These are phyloP conservation scores for Populus hybrid DNA, from an alignment of 441 rosid genomes.

Conservation along the genomic window DNA sequence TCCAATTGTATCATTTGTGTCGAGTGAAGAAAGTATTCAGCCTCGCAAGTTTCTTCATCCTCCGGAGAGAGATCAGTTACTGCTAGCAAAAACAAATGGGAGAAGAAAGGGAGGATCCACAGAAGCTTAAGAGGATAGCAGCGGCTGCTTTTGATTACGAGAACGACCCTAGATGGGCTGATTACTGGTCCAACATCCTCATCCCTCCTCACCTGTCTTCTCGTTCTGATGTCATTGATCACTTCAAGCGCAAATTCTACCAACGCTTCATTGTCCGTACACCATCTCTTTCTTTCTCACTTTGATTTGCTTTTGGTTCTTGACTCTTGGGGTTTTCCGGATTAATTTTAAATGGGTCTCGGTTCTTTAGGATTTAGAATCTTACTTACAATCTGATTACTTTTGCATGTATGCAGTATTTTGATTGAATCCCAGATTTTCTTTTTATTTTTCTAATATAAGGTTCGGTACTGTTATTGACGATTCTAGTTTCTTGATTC, in stretches of 20 bases:
- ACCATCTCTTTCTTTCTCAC: not conserved
- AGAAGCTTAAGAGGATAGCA: slow-evolving; percentile 71
- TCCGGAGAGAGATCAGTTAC: not conserved
- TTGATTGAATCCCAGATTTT: not conserved
- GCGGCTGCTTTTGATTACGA: slow-evolving; percentile 91
- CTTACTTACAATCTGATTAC: not conserved
- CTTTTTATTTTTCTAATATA: too few species aligned
- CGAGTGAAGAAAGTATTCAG: too few species aligned
- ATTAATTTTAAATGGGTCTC: slow-evolving; percentile 7
- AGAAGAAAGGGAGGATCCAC: slow-evolving; percentile 75
- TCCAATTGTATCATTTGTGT: too few species aligned
- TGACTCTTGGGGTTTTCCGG: not conserved
- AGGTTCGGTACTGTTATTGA: not conserved
- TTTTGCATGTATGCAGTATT: not conserved
- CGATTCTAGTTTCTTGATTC: not conserved
- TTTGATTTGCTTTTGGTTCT: not conserved
- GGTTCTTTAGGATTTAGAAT: slow-evolving; percentile 10
- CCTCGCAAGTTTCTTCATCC: not conserved
- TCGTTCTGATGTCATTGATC: slow-evolving; percentile 80
- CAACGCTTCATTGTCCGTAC: slow-evolving; percentile 77
- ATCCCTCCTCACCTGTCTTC: slow-evolving; percentile 90
- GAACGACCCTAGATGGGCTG: slow-evolving; percentile 81
- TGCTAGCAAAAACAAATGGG: slow-evolving; percentile 31
- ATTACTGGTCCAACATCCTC: slow-evolving; percentile 93
- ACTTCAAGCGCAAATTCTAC: slow-evolving; percentile 94